A percentile compares a stretch with the other conserved stretches of the same genome.
Conservation (phyloP, 179 eudicot species). For the Beta macrorhiza region DNA sequence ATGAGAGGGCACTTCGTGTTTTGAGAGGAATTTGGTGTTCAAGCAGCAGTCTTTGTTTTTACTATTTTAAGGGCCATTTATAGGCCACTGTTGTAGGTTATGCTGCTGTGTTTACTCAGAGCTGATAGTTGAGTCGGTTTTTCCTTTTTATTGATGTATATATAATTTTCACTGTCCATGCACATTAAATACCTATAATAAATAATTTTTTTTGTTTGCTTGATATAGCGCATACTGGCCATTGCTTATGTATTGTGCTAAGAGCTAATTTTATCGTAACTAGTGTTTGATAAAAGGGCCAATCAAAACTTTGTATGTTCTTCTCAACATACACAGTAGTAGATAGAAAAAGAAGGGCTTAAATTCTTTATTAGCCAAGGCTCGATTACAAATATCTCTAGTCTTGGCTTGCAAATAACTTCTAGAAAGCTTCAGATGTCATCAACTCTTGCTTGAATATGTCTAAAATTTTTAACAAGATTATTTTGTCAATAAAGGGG, state of each 20-base stretch:
- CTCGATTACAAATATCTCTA: neutral
- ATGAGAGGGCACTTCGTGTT: slow-evolving; percentile 35
- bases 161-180: slow-evolving; percentile 32
- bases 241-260: slow-evolving; percentile 22
- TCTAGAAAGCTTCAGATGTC: slow-evolving; percentile 13
- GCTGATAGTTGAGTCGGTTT: slow-evolving; percentile 39
- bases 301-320: slow-evolving; percentile 6
- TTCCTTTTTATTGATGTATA: slow-evolving; percentile 41
- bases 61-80: slow-evolving; percentile 37
- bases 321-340: neutral
- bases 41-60: slow-evolving; percentile 47
- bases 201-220: slow-evolving; percentile 24
- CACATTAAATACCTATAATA: slow-evolving; percentile 37
- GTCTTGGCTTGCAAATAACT: neutral
- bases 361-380: neutral
- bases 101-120: slow-evolving; percentile 42
- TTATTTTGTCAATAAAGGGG: neutral
- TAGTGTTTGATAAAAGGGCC: slow-evolving; percentile 1
- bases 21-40: slow-evolving; percentile 34
- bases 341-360: slow-evolving; percentile 1
- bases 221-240: slow-evolving; percentile 18
- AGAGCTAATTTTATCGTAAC: slow-evolving; percentile 10
- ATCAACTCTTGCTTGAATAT: slow-evolving; percentile 6
- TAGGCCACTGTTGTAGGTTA: slow-evolving; percentile 33
- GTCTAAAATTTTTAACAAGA: neutral